Percentiles rank a stretch among this genome's conserved stretches.
These are phyloP conservation scores for Fusarium nisikadoi DNA, from an alignment of 2,329 filamentous ascomycete species.

Conservation along the genomic window DNA sequence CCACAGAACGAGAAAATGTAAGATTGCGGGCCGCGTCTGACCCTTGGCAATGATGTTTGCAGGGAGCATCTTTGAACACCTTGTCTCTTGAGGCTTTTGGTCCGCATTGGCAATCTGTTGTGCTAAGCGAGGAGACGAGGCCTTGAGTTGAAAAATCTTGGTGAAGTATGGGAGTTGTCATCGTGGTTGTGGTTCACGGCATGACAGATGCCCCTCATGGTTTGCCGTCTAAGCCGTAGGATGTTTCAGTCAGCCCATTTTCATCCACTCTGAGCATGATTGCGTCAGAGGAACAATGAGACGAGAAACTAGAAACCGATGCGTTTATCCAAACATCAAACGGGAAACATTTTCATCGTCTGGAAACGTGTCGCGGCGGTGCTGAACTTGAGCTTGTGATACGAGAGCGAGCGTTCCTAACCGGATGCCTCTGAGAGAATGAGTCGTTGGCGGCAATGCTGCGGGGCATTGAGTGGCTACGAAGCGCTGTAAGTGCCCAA, in stretches of 20 bases:
- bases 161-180: constrained; percentile 7
- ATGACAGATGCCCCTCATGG: constrained; percentile 14
- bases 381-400: constrained; percentile 19
- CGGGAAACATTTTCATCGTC: constrained; percentile 7
- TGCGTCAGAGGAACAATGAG: constrained; percentile 31
- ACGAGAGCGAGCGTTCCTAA: constrained; percentile 18
- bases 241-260: constrained; percentile 39
- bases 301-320: constrained; percentile 9
- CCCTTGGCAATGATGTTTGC: constrained; percentile 35
- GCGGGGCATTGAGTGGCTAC: constrained; percentile 39
- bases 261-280: constrained; percentile 1
- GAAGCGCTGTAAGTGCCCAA: constrained; percentile 26
- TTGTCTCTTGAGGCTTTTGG: constrained; percentile 8
- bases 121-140: constrained; percentile 13
- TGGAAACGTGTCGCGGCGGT: constrained; percentile 20
- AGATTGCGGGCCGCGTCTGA: constrained; percentile 37
- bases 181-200: constrained; percentile 17
- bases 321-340: constrained; percentile 31
- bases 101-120: constrained; percentile 24
- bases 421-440: constrained; percentile 39
- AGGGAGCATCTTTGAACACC: constrained; percentile 11
- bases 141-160: constrained; percentile 1
- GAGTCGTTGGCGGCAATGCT: constrained; percentile 34
- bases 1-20: constrained; percentile 40
- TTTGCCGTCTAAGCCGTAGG: constrained; percentile 14